Base-by-base conservation (phyloP, 2,329 filamentous ascomycete genomes). In the Fusarium anthophilum region DNA sequence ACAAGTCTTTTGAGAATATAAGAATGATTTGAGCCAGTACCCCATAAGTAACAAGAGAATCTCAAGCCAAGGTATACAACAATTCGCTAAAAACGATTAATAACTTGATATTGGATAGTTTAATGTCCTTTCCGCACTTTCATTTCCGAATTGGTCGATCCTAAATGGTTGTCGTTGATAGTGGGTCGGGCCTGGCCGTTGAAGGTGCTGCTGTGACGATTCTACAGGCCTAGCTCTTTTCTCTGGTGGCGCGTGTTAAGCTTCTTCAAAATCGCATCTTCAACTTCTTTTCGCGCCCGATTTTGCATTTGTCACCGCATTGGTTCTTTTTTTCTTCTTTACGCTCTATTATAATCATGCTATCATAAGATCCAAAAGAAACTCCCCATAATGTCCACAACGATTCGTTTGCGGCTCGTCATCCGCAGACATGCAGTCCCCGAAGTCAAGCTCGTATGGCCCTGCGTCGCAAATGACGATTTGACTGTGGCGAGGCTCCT, bases 401-500 rank as follows among this genome's bases (percentile, higher is more conserved):
- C 79, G 57, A 82, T 96, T 87, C 93, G 94, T 78, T 88, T 97
- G 69, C 92, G 92, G 74, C 84, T 97, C 54, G 86, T 90, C 41
- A 89, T 97, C 61, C 90, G 91, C 72, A 92, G 94, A 65, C 90
- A 96, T 82, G 89, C 88, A 48, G 87, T 96, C 30, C 94, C 94
- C 13, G 88, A 93, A 45, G 89, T 91, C 63, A 90, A 90, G 73
- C 87, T 96, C 62, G 85, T 96, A 45, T 96, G 94, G 91, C 89
- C 89, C 35, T 88, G 92, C 24, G 82, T 87, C 58, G 83, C 86
- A 75, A 83, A 86, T 60, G 84, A 86, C 20, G 87, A 91, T 51
- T 87, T 91, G 60, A 97, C 94, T 5, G 87, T 98, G 69, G 89
- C 93, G 37, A 90, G 92, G 75, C 88, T 98, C 5, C 86, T 98